A percentile compares a stretch with the other conserved stretches of the same genome.
Conservation (phyloP, 306 rosid species). For the Fagus crenata region DNA sequence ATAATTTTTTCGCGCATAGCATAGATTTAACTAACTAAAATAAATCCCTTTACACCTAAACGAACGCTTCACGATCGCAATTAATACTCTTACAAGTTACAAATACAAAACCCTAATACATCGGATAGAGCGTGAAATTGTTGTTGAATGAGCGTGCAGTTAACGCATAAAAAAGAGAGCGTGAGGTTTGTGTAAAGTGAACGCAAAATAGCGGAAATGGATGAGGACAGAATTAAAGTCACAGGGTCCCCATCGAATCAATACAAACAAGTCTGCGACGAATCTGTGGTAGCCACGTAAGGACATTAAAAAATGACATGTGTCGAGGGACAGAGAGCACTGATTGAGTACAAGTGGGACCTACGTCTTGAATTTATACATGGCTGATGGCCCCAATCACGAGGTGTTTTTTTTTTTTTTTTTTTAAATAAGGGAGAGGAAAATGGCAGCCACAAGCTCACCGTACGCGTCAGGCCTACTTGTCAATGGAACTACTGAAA, state of each 20-base stretch:
- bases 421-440: neutral
- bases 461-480: neutral
- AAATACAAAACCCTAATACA: too few relatives aligned
- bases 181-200: neutral
- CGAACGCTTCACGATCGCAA: too few relatives aligned
- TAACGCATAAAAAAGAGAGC: too few relatives aligned
- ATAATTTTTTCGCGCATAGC: too few relatives aligned
- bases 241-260: neutral
- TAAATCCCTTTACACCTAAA: too few relatives aligned
- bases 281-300: neutral
- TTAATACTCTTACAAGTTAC: too few relatives aligned
- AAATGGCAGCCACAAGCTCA: constrained; percentile 15
- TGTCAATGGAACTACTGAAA: constrained; percentile 8
- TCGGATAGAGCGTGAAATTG: too few relatives aligned
- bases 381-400: neutral
- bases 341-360: neutral
- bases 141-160: too few relatives aligned
- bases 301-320: neutral
- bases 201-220: neutral
- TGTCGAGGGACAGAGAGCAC: neutral
- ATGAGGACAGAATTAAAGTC: neutral
- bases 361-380: too few relatives aligned
- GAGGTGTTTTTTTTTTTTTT: too few relatives aligned
- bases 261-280: neutral
- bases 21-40: too few relatives aligned